These are phyloP conservation scores for Aspergillus glaucus DNA, from an alignment of 2,329 filamentous ascomycete genomes.

Conservation along the genomic window DNA sequence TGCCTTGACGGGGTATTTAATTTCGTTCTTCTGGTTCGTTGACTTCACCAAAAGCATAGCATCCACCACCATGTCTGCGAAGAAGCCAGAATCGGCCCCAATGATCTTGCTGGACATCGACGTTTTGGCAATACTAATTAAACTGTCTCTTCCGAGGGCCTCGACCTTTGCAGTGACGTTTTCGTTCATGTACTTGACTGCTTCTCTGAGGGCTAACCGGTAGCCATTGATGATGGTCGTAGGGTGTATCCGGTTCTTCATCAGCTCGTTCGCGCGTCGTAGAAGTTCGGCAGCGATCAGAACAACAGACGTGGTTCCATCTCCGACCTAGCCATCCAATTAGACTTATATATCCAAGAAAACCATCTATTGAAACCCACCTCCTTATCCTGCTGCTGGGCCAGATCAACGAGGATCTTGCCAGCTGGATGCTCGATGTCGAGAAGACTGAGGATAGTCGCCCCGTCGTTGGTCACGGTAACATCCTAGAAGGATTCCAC, in stretches of 20 bases:
- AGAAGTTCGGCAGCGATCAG: conserved; percentile 94
- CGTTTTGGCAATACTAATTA: conserved; percentile 93
- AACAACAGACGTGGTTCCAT: conserved; percentile 96
- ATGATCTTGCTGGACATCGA: conserved; percentile 99
- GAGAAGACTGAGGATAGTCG: conserved; percentile 88
- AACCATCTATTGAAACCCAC: conserved; percentile 19
- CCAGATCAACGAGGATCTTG: conserved; percentile 95
- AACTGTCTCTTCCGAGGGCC: conserved; percentile 77
- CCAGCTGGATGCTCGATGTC: conserved; percentile 97
- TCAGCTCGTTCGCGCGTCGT: conserved; percentile 88
- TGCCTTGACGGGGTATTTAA: conserved; percentile 97
- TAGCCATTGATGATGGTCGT: conserved; percentile 99
- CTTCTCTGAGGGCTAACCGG: conserved; percentile 87
- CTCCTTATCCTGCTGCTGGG: conserved; percentile 98
- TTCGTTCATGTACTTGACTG: conserved; percentile 97
- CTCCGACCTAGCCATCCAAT: conserved; percentile 59
- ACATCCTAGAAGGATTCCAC: conserved; percentile 61
- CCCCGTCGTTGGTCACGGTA: conserved; percentile 97
- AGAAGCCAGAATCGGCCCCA: conserved; percentile 91
- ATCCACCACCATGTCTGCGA: conserved; percentile 94
- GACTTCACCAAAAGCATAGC: conserved; percentile 92
- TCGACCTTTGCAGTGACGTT: conserved; percentile 97
- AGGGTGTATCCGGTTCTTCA: conserved; percentile 99
- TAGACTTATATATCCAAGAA: conserved; percentile 2
- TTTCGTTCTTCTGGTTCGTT: conserved; percentile 81